Base-by-base conservation (phyloP, 2,329 filamentous ascomycete genomes). In the Ophiostoma piceae region DNA sequence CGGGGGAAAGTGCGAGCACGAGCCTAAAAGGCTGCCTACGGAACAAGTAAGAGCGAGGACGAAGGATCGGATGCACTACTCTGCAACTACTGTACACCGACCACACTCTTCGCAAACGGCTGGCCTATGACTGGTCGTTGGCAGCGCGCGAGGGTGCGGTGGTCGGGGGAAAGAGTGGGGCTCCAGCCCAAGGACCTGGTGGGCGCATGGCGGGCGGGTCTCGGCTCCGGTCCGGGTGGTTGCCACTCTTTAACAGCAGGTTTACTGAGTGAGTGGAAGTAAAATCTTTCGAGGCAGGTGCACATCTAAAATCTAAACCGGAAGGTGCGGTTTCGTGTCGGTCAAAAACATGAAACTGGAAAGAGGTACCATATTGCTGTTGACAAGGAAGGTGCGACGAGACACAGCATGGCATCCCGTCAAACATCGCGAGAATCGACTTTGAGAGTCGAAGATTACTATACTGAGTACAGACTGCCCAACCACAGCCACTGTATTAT, bases 101-200 rank as follows among this genome's bases (percentile, higher is more conserved):
- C 39, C 39, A 57, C 43, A 43, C 41, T 43, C 14, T 16, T 43
- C 12, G 12, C 41, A 19, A 47, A 57, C 22, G 8, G 51, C 51
- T 57, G 51, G 26, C 51, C 51, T 57, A 57, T 57, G 51, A 57
- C 7, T 54, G 8, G n/a, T 22, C 47, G 47, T 54, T 54, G 19
- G 12, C n/a, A 22, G 41, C 41, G 22, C 47, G 2, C 7, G 37
- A 54, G n/a, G 47, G 47, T 54, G 47, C 47, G 47, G 51, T 57
- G 51, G n/a, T 57, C 51, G 51, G 51, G 51, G 22, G 29, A 57
- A 57, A 57, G 51, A 29, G 51, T 57, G 51, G 51, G 51, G 43
- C 43, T 11, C 47, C 47, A 29, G 51, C 11, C 2, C 51, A 22
- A 57, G 22, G 51, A n/a, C 22, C 51, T 57, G 51, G 22, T 29